Evolutionary conservation across 1,284 basidiomycete genomes (phyloP), one percentile per base, ranked within the genome.

Genomic region (Austroboletus novae-zelandiae): DNA sequence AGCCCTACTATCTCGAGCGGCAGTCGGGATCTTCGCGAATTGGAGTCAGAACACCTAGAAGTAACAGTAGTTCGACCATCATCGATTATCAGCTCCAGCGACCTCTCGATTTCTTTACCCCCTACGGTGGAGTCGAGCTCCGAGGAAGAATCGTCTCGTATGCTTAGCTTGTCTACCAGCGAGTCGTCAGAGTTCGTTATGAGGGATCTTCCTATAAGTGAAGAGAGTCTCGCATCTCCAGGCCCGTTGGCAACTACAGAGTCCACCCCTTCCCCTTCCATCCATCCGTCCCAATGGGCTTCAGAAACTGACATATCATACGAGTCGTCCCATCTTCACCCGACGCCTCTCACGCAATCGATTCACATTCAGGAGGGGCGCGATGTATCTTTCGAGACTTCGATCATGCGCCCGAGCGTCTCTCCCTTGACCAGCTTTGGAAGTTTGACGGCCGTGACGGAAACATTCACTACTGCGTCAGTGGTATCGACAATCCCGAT

Each of bases 301-400:
- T 68, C 74, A 4, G 80, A 83, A 57, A 81, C 80, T 0, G 79
- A 87, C 52, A 58, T 71, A 9, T 84, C 86, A 0, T 90, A 84
- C 55, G 86, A 89, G 32, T 86, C 86, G 0, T 84, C 84, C 0
- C 67, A 84, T 15, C 69, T 90, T 20, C 72, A 72, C 10, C 83
- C 86, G 0, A 87, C 86, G 0, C 85, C 84, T 20, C 84, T 85
- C 14, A 67, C 83, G 5, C 73, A 75, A 43, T 82, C 84, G 0
- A 57, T 80, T 20, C 77, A 77, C 1, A 60, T 86, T 27, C 77
- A 75, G 2, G 84, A 87, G 44, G 78, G 75, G 1, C 71, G 66
- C 2, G 86, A 89, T 56, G 68, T 61, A 0, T 86, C 84, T 0
- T 84, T 82, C 54, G 86, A 89, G 42, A 79, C 79, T 0, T 79